Percentiles rank a stretch among this genome's conserved stretches.
phyloP scores from a whole-genome alignment of 176 grass and related monocot genomes.

The Paspalum vaginatum region DNA sequence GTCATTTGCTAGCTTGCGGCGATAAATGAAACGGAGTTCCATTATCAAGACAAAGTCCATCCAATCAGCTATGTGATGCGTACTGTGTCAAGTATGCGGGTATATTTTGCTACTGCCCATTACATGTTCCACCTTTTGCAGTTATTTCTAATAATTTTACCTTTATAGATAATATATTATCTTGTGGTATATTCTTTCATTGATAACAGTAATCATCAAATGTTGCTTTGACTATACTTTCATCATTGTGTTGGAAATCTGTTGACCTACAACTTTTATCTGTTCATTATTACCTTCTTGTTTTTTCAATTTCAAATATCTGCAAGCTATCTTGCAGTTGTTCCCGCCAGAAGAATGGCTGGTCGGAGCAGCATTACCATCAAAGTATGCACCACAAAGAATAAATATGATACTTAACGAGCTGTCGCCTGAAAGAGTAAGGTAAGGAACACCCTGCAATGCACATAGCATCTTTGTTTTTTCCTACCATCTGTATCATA shows the following conservation, averaged over 20 bases:
- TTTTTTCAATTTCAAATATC: constrained; percentile 29
- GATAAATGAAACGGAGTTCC: constrained; percentile 71
- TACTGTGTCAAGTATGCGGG: constrained; percentile 75
- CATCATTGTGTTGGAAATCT: not conserved
- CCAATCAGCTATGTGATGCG: constrained; percentile 67
- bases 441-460: constrained; percentile 72
- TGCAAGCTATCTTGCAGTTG: constrained; percentile 48
- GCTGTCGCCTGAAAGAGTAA: constrained; percentile 73
- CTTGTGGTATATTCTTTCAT: constrained; percentile 12
- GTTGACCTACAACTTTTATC: not conserved
- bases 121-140: constrained; percentile 16
- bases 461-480: constrained; percentile 29
- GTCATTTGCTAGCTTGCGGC: constrained; percentile 58
- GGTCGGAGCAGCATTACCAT: constrained; percentile 61
- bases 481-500: constrained; percentile 5
- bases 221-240: constrained; percentile 7
- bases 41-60: constrained; percentile 85
- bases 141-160: constrained; percentile 22
- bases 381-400: constrained; percentile 66
- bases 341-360: constrained; percentile 97
- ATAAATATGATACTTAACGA: constrained; percentile 80
- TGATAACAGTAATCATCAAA: not conserved
- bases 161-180: constrained; percentile 34
- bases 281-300: constrained; percentile 15
- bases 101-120: constrained; percentile 44